A percentile compares a stretch with the other conserved stretches of the same genome.
These are phyloP conservation scores for Lactuca sativa DNA, from an alignment of 129 eudicot species.

Conservation along the genomic window DNA sequence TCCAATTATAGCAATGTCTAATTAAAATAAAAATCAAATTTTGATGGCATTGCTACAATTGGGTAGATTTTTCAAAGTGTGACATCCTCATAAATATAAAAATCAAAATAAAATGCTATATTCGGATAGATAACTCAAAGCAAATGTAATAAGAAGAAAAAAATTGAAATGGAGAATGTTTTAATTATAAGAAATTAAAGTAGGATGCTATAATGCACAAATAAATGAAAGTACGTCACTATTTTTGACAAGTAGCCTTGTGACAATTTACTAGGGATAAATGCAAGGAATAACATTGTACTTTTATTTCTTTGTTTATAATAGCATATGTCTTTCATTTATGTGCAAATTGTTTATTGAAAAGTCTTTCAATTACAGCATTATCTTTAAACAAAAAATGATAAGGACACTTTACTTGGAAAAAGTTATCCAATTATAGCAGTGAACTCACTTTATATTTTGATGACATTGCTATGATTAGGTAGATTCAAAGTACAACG, in stretches of 20 bases:
- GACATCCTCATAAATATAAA: not conserved
- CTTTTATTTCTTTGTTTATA: not conserved
- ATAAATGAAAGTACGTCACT: not conserved
- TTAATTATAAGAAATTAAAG: no score
- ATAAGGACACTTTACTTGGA: no score
- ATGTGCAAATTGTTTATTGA: not conserved
- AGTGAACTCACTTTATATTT: no score
- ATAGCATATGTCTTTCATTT: not conserved
- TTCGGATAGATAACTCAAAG: not conserved
- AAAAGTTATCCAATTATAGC: no score
- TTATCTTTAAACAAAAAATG: no score
- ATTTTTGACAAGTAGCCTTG: not conserved
- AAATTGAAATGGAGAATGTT: no score
- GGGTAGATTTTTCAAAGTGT: no score
- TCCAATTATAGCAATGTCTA: not conserved
- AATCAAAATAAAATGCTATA: not conserved
- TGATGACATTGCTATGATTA: not conserved
- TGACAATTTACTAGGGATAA: not conserved
- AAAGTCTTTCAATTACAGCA: not conserved
- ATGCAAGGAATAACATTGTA: not conserved
- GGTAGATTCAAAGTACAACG: no score
- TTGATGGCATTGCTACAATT: not conserved
- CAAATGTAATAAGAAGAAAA: not conserved
- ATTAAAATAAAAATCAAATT: no score
- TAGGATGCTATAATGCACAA: not conserved